Conservation (phyloP, 306 rosid genomes). For the Lathyrus tuberosus region DNA sequence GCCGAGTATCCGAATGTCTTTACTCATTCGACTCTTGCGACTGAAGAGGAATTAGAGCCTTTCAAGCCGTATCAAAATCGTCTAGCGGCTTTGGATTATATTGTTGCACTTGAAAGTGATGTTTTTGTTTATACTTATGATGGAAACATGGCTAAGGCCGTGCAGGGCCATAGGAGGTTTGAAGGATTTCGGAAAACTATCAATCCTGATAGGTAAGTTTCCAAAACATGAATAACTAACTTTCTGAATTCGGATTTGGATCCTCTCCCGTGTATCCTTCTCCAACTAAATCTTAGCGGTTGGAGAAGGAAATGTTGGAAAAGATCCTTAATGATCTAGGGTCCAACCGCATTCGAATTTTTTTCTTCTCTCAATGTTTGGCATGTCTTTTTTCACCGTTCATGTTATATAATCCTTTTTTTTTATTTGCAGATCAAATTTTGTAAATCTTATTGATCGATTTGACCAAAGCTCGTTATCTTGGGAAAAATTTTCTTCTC, state of each 20-base stretch:
- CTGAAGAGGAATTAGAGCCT: constrained; percentile 77
- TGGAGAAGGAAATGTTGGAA: neutral
- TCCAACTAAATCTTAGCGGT: neutral
- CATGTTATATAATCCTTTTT: neutral
- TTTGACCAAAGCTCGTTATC: constrained; percentile 56
- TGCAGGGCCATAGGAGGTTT: constrained; percentile 92
- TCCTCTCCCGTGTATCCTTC: neutral
- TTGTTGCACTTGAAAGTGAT: constrained; percentile 88
- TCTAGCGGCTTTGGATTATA: constrained; percentile 92
- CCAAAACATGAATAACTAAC: neutral
- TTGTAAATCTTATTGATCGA: constrained; percentile 75
- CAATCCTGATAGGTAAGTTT: constrained; percentile 84
- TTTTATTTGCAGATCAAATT: constrained; percentile 61
- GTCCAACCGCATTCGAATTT: neutral
- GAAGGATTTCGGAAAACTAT: constrained; percentile 91
- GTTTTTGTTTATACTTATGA: constrained; percentile 94
- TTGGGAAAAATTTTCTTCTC: constrained; percentile 67
- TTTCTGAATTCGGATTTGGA: neutral
- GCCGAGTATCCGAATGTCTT: constrained; percentile 77
- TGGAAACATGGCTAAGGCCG: constrained; percentile 99
- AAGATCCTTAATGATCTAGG: neutral
- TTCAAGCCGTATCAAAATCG: constrained; percentile 85
- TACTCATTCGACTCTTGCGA: constrained; percentile 84
- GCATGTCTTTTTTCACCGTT: neutral
- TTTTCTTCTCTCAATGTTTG: neutral